phyloP scores from a whole-genome alignment of 129 eudicot genomes.

The Tanacetum coccineum region DNA sequence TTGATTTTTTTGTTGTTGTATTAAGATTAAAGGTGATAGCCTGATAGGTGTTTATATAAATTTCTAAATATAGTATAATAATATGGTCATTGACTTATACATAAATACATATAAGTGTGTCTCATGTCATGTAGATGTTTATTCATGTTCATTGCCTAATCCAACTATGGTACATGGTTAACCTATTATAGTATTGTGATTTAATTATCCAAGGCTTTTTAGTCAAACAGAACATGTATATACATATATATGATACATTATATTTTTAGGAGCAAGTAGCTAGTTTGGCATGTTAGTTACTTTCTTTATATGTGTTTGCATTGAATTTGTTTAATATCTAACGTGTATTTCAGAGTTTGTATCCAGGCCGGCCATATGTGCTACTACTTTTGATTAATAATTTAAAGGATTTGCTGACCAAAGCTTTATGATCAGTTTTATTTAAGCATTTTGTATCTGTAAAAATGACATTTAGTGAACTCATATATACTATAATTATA shows the following conservation, averaged over 20 bases:
- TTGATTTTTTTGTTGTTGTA: constrained; percentile 14
- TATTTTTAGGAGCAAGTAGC: not conserved
- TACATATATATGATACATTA: not conserved
- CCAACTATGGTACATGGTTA: constrained; percentile 3
- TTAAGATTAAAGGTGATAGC: constrained; percentile 8
- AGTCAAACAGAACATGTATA: constrained; percentile 16
- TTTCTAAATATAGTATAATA: not conserved
- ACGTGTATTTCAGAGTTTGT: not conserved
- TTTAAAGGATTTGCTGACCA: too few relatives aligned
- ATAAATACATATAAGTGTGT: not conserved
- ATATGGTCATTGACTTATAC: not conserved
- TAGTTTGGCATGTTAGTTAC: constrained; percentile 1
- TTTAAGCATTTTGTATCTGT: too few relatives aligned
- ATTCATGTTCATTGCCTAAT: not conserved
- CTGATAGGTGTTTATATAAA: constrained; percentile 8
- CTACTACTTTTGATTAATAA: not conserved
- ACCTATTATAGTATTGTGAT: not conserved
- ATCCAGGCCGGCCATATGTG: too few relatives aligned
- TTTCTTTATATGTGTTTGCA: not conserved
- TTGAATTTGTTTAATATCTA: not conserved
- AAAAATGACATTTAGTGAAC: too few relatives aligned
- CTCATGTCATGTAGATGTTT: not conserved
- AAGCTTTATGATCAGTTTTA: too few relatives aligned
- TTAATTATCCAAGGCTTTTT: constrained; percentile 11
- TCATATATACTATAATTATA: too few relatives aligned